A percentile compares a stretch with the other conserved stretches of the same genome.
These are phyloP conservation scores for Aspergillus sp. DNA, from an alignment of 2,329 filamentous ascomycete genomes.

Conservation along the genomic window DNA sequence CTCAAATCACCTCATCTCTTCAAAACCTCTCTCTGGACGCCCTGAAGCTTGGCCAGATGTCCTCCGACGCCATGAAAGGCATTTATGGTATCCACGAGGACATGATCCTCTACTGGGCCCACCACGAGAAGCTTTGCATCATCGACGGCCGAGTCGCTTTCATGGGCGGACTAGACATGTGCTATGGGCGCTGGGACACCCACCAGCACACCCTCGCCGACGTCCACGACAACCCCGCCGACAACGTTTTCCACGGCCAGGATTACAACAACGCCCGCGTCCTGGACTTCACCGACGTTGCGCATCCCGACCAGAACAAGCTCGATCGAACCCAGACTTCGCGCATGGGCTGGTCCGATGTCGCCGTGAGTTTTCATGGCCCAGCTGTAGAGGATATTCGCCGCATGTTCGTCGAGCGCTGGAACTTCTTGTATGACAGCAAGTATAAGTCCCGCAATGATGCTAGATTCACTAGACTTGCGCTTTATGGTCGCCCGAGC, in stretches of 20 bases:
- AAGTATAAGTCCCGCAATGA: slow-evolving; percentile 69
- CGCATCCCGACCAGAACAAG: slow-evolving; percentile 81
- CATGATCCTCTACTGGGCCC: slow-evolving; percentile 85
- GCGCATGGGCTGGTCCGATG: slow-evolving; percentile 91
- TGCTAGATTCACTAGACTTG: slow-evolving; percentile 46
- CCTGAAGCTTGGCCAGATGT: slow-evolving; percentile 61
- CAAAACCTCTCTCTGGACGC: slow-evolving; percentile 57
- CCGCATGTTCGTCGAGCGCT: slow-evolving; percentile 78
- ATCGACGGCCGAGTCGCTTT: slow-evolving; percentile 78
- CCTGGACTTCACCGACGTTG: slow-evolving; percentile 76
- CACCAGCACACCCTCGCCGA: slow-evolving; percentile 83
- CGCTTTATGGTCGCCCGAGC: slow-evolving; percentile 33
- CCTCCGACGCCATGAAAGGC: slow-evolving; percentile 70
- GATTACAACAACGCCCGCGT: slow-evolving; percentile 90
- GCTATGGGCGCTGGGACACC: slow-evolving; percentile 85
- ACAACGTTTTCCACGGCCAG: slow-evolving; percentile 81
- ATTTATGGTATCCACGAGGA: slow-evolving; percentile 81
- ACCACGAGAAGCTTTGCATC: slow-evolving; percentile 87
- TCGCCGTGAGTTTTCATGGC: slow-evolving; percentile 73
- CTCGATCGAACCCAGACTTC: slow-evolving; percentile 76
- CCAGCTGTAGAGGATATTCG: slow-evolving; percentile 73
- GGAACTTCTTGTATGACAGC: slow-evolving; percentile 85
- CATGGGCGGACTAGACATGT: slow-evolving; percentile 89
- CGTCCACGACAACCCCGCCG: slow-evolving; percentile 74
- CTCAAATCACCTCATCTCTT: slow-evolving; percentile 56